Evolutionary conservation across 129 eudicot genomes (phyloP), one percentile per base, ranked within the genome.

Genomic region (Solidago caesia): DNA sequence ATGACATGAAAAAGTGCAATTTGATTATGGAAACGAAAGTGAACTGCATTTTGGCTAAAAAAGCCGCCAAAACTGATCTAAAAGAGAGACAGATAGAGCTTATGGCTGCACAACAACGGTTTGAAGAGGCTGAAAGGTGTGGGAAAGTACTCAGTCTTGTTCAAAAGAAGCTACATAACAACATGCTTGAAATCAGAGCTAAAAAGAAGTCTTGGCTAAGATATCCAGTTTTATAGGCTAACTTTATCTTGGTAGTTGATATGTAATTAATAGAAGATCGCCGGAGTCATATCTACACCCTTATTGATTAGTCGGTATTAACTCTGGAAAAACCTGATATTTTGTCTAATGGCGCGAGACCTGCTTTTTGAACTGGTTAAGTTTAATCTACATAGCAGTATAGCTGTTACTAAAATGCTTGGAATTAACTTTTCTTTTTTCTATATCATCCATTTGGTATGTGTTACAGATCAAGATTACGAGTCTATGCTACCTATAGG

Each of bases 21-120:
- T 10, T 27, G 48, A 69, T 84, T 0, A 77, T 39, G 63, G 75
- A 74, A 6, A 48, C 25, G 2, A 78, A 75, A 13, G 65, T 3
- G n/a, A 74, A 53, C 5, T 61, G 57, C 2, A 25, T 16, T 15
- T 45, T 75, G 7, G 78, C 70, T 7, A 57, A 65, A 25, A 71
- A n/a, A 68, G 79, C 79, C 8, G 85, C 85, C 7, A 43, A 63
- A 64, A 74, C 11, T 44, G 84, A 85, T 7, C 27, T 84, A 56
- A 61, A 72, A 44, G 69, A 72, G 71, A 80, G 68, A 56, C 52
- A 29, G 13, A 78, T 48, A 5, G 77, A 61, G 77, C 64, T 84
- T 2, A 14, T 46, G 42, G 75, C 65, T 12, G 82, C 81, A 0
- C 76, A 73, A 25, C 52, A 68, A 63, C n/a, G 59, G 59, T 44